These are phyloP conservation scores for Blepharisma undulans DNA, from an alignment of 169 alveolate genomes.

Conservation along the genomic window DNA sequence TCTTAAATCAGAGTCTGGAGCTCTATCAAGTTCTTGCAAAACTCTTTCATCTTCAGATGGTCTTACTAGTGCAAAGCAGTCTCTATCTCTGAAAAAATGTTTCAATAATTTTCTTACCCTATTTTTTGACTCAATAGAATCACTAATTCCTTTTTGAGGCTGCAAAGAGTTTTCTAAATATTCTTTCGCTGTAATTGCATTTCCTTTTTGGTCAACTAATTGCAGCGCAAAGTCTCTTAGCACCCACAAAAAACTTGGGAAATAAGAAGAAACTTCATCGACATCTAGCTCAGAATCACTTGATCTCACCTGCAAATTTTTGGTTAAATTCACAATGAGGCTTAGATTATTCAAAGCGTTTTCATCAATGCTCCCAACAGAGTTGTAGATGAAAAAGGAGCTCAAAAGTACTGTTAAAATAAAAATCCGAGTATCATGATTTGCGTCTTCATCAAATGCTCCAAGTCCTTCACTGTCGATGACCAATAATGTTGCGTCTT, in stretches of 20 bases:
- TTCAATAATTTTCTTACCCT: constrained; percentile 76
- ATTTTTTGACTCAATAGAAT: constrained; percentile 77
- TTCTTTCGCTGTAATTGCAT: constrained; percentile 72
- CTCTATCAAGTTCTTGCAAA: constrained; percentile 70
- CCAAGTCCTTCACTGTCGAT: constrained; percentile 89
- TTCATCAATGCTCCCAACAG: constrained; percentile 89
- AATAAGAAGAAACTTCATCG: constrained; percentile 71
- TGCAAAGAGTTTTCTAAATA: constrained; percentile 78
- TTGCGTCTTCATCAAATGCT: constrained; percentile 81
- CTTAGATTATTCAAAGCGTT: constrained; percentile 82
- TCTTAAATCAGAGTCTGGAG: constrained; percentile 70
- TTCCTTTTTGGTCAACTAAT: constrained; percentile 71
- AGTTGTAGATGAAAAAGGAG: constrained; percentile 83
- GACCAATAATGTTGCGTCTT: constrained; percentile 65
- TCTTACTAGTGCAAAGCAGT: constrained; percentile 82
- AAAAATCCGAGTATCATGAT: constrained; percentile 85
- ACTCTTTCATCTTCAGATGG: constrained; percentile 84
- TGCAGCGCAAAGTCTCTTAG: constrained; percentile 85
- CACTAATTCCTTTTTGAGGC: constrained; percentile 69
- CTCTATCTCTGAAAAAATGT: constrained; percentile 82
- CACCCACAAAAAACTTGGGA: constrained; percentile 87
- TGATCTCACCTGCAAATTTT: constrained; percentile 60
- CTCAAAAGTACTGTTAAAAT: constrained; percentile 78
- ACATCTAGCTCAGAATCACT: constrained; percentile 60
- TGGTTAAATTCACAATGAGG: constrained; percentile 72